Conservation (phyloP, 495 filamentous ascomycete genomes). For the Poronia punctata region DNA sequence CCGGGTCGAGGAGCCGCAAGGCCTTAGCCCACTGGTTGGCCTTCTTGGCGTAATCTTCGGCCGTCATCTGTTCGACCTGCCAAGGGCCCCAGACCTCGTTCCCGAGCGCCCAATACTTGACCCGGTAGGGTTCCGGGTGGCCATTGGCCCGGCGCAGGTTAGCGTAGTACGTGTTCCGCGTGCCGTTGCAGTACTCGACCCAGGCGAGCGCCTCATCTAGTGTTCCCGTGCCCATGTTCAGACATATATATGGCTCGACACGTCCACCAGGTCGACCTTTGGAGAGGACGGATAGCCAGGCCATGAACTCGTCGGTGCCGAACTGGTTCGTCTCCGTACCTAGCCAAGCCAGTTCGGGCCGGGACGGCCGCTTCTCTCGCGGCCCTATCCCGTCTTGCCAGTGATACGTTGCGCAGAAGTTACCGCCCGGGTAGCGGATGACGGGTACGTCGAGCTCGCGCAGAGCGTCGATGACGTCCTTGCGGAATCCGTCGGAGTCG, state of each 20-base stretch:
- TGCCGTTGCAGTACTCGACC: conserved; percentile 77
- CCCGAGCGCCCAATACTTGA: conserved; percentile 55
- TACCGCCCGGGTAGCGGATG: conserved; percentile 72
- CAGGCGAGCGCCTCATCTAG: conserved; percentile 69
- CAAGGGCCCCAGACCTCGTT: conserved; percentile 77
- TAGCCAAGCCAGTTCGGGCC: conserved; percentile 70
- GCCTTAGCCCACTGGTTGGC: conserved; percentile 78
- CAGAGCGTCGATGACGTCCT: conserved; percentile 63
- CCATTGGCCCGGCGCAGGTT: conserved; percentile 69
- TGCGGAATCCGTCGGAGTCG: conserved; percentile 67
- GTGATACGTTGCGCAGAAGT: conserved; percentile 76
- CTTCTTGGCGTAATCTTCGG: conserved; percentile 67
- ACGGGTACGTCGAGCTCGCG: conserved; percentile 66
- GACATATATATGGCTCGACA: conserved; percentile 64
- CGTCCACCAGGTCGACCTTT: conserved; percentile 19
- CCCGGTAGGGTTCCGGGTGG: conserved; percentile 63
- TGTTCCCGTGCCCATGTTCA: conserved; percentile 72
- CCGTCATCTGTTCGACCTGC: conserved; percentile 70
- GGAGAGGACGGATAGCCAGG: conserved; percentile 62
- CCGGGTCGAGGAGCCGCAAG: conserved; percentile 66
- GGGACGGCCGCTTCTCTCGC: conserved; percentile 53
- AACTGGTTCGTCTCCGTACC: conserved; percentile 70
- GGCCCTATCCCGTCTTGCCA: conserved; percentile 76
- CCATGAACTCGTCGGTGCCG: conserved; percentile 78
- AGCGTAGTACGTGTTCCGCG: conserved; percentile 66